These are phyloP conservation scores for Plasmopara muralis DNA, from an alignment of 352 stramenopile genomes.

Conservation along the genomic window DNA sequence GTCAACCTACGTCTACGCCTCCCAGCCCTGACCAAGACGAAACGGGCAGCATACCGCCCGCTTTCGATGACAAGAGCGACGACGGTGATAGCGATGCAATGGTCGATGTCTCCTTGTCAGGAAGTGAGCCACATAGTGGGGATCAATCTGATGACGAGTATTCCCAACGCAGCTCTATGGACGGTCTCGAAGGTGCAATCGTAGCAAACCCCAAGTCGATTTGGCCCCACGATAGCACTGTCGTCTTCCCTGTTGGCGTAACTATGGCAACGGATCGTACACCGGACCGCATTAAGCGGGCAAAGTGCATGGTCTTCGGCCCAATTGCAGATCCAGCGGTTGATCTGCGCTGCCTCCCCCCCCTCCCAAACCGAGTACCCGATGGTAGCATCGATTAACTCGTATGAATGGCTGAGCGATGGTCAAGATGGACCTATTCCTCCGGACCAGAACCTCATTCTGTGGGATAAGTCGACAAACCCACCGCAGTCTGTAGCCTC, in stretches of 20 bases:
- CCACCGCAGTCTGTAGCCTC: neutral
- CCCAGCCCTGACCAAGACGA: too few species aligned
- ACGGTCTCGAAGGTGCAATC: neutral
- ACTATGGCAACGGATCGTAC: too few species aligned
- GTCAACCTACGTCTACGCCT: too few species aligned
- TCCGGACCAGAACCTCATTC: neutral
- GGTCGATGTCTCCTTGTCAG: neutral
- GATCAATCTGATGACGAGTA: neutral
- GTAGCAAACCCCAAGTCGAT: neutral
- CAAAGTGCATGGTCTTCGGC: neutral
- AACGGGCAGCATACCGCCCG: neutral
- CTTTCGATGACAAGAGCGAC: neutral
- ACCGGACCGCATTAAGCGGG: neutral
- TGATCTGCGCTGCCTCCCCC: neutral
- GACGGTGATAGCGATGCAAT: neutral
- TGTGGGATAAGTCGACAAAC: neutral
- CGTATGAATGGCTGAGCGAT: neutral
- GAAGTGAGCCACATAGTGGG: slow-evolving; percentile 1
- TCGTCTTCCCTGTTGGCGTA: neutral
- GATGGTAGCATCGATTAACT: neutral
- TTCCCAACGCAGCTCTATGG: neutral
- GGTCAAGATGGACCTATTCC: neutral
- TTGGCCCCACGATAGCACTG: neutral
- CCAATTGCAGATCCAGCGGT: neutral
- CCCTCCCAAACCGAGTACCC: neutral